Evolutionary conservation across 2,329 filamentous ascomycete species (phyloP).

Genomic region (Dendryphion nanum): DNA sequence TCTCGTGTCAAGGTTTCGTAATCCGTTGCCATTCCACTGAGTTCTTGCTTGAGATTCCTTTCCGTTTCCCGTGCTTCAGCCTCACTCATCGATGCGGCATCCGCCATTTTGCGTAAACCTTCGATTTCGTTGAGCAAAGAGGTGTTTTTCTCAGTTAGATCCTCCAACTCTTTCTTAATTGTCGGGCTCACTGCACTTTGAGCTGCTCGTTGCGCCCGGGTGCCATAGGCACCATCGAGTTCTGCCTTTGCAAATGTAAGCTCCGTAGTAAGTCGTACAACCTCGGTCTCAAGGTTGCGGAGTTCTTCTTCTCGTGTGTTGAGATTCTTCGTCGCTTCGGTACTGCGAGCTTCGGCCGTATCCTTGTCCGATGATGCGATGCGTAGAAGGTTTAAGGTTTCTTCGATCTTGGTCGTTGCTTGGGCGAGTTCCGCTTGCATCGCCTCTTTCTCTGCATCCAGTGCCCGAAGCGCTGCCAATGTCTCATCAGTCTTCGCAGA

Average conservation of each 20-base stretch:
- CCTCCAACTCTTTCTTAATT: conserved; percentile 60
- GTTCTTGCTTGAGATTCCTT: conserved; percentile 59
- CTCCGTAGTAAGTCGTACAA: conserved; percentile 69
- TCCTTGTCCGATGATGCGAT: conserved; percentile 29
- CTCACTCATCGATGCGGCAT: conserved; percentile 35
- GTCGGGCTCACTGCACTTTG: conserved; percentile 58
- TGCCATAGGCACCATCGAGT: conserved; percentile 90
- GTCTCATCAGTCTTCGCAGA: conserved; percentile 31
- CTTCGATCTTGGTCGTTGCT: conserved; percentile 31
- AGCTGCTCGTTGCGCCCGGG: conserved; percentile 66
- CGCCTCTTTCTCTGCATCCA: conserved; percentile 30
- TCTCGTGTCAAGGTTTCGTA: conserved; percentile 70
- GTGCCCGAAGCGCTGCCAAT: conserved; percentile 21
- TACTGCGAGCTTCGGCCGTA: conserved; percentile 28
- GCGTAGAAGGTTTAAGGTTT: conserved; percentile 23
- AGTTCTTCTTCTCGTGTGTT: conserved; percentile 37
- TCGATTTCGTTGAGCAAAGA: conserved; percentile 45
- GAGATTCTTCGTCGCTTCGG: conserved; percentile 26
- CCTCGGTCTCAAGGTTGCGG: conserved; percentile 56
- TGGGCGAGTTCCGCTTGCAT: conserved; percentile 29
- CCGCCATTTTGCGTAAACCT: conserved; percentile 40
- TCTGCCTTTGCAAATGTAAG: conserved; percentile 89
- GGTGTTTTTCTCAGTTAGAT: conserved; percentile 47
- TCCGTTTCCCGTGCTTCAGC: conserved; percentile 38
- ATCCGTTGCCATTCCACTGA: conserved; percentile 66